Evolutionary conservation across 163 green algal genomes (phyloP), one percentile per base, ranked within the genome.

Genomic region (Chlamydomonas reinhardtii): DNA sequence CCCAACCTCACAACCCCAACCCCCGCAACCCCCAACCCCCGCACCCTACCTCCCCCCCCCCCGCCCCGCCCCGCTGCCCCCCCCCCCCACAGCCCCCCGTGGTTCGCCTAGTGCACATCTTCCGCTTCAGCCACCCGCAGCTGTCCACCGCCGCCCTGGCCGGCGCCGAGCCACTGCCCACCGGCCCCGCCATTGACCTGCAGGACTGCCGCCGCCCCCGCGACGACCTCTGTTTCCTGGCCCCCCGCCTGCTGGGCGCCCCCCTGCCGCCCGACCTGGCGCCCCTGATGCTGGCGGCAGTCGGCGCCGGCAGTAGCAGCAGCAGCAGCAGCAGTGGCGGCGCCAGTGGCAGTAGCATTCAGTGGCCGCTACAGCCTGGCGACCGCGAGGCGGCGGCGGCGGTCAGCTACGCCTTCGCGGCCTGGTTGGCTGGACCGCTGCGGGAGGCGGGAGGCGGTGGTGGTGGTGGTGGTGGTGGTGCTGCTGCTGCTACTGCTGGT

Each of bases 361-460:
- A 15, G 19, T 48, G 27, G 62, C 27, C 39, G 25, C 56, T 16
- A 59, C 34, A 2, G 48, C 48, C 48, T 35, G 37, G 12, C 9
- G 61, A 24, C 37, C 15, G 35, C 29, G 65, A 72, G 29, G n/a
- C 29, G 65, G 61, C 76, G 12, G 62, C 37, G 24, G n/a, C 39
- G 25, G 62, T 37, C 24, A 74, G 61, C n/a, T 64, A 83, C 61
- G 27, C 37, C 62, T 83, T 83, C 39, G 76, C 76, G 22, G 62
- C 61, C 37, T 83, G 76, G 76, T 32, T 83, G 62, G 62, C 27
- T 0, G 24, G 76, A 8, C 62, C 74, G 62, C 76, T 62, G 76
- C 76, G 64, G 76, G 24, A 9, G 12, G 48, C 1, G 48, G 14
- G 1, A 14, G 11, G 12, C 12, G 48, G 48, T 14, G 48, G 9